Percentiles rank a stretch among this genome's conserved stretches.
These are phyloP conservation scores for Boletus insuetus DNA, from an alignment of 768 basidiomycete species.

Conservation along the genomic window DNA sequence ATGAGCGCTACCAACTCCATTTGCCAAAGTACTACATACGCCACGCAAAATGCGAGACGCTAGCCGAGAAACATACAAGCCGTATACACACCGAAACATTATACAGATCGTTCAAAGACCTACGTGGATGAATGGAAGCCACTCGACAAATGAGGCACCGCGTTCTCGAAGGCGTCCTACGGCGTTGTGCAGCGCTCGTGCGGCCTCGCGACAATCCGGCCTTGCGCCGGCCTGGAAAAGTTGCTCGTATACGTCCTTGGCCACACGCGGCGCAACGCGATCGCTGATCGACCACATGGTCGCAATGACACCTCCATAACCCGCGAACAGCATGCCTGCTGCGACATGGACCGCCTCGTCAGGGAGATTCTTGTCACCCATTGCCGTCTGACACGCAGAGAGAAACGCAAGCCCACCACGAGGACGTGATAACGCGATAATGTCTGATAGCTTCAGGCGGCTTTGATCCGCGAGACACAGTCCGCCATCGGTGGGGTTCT, in stretches of 20 bases:
- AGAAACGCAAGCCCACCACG: constrained; percentile 39
- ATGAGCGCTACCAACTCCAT: too few relatives aligned
- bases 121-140: neutral
- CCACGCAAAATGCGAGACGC: too few relatives aligned
- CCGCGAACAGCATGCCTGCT: constrained; percentile 35
- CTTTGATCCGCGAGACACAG: constrained; percentile 13
- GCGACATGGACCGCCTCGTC: constrained; percentile 43
- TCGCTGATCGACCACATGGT: constrained; percentile 42
- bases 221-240: constrained; percentile 6
- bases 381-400: constrained; percentile 45
- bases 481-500: constrained; percentile 19
- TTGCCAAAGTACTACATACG: too few relatives aligned
- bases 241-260: neutral
- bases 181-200: neutral
- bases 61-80: too few relatives aligned
- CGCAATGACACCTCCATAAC: constrained; percentile 32
- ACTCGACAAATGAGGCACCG: neutral
- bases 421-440: neutral
- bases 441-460: neutral
- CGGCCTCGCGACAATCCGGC: neutral
- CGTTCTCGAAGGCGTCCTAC: neutral
- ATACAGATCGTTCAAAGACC: neutral
- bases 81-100: too few relatives aligned
- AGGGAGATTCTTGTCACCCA: constrained; percentile 30
- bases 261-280: neutral